Evolutionary conservation across 31 red algal species (phyloP), one percentile per base, ranked within the genome.

Genomic region (Asparagopsis taxiformis): DNA sequence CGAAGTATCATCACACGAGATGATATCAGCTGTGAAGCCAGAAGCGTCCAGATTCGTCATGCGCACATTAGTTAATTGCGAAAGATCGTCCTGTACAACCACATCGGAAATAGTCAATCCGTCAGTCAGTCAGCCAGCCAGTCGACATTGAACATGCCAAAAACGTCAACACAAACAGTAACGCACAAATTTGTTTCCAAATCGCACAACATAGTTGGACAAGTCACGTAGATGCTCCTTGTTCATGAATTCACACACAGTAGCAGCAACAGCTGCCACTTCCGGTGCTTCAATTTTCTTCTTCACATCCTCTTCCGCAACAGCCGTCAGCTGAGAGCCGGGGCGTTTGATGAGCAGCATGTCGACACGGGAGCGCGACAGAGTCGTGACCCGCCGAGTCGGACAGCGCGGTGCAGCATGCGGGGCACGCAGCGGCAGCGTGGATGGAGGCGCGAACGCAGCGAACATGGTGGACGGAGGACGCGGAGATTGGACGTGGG

Each of bases 21-120:
- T 70, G 33, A 86, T 65, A 31, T 86, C 81, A 6, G 70, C 81
- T 3, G 81, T 86, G 62, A 86, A 75, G 30, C 81, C 81, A 19
- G 65, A 26, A 8, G 81, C 81, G 38, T 86, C 81, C 51, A 86
- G 34, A 1, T 35, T 49, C 8, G 81, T 75, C 70, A 86, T 75
- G 16, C 59, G 58, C 31, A 86, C 81, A 39, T 41, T 51, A 22
- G 70, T 38, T 21, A 86, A 59, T 46, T 86, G 81, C 15, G 70
- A 75, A 16, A 86, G 38, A 23, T 86, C 81, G 68, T 86, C 71
- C 80, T 85, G 43, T 0, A 38, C 60, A 65, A 65, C 17, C 32
- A 29, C 29, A 35, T 20, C 60, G 20, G 16, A 36, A n/a, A 38
- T 9, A 38, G 17, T 10, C 20, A 20, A n/a, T n/a, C n/a, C n/a